Evolutionary conservation across 139 green algal species (phyloP), one percentile per base, ranked within the genome.

Genomic region (Chlorella sp.): DNA sequence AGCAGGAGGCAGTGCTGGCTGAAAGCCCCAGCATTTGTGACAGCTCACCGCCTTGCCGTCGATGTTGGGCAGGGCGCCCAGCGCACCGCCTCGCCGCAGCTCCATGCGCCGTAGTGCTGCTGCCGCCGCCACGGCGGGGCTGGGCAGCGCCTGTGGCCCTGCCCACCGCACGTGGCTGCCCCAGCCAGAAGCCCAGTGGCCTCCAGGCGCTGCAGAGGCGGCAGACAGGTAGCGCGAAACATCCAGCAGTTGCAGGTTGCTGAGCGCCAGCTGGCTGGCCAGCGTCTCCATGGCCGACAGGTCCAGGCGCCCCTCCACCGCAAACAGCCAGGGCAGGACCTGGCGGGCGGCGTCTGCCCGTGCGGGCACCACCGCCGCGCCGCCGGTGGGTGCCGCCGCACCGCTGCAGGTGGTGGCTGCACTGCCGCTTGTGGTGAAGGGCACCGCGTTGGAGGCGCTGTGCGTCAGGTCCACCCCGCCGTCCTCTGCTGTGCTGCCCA

Each of bases 311-410:
- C 78, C 78, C 63, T 83, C 78, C 16, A 39, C 78, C 4, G 39
- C 62, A 65, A 65, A 83, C 39, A 83, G 62, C 63, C 78, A 83
- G 38, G 78, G 78, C 78, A 83, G 78, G 39, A 83, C 75, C 23
- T 67, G 39, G 56, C 57, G 34, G 20, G 63, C 75, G 36, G 70
- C 34, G 7, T 82, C 75, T 36, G 57, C 75, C 34, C 75, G 75
- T 56, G 34, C 56, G 20, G 9, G 51, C 57, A 0, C 56, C 32
- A 1, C 51, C 75, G 51, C 51, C 74, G 75, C 38, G 34, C 57
- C 34, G 34, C 51, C 36, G 75, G 9, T 23, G 47, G 74, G 30
- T 28, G 36, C 51, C 9, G 44, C 56, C 16, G 20, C 30, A 28
- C 74, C 74, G 44, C 44, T 51, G 44, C 44, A 51, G 7, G 44